Evolutionary conservation across 1,139 yeast genomes (phyloP).

Genomic region (Nakaseomyces bracarensis): DNA sequence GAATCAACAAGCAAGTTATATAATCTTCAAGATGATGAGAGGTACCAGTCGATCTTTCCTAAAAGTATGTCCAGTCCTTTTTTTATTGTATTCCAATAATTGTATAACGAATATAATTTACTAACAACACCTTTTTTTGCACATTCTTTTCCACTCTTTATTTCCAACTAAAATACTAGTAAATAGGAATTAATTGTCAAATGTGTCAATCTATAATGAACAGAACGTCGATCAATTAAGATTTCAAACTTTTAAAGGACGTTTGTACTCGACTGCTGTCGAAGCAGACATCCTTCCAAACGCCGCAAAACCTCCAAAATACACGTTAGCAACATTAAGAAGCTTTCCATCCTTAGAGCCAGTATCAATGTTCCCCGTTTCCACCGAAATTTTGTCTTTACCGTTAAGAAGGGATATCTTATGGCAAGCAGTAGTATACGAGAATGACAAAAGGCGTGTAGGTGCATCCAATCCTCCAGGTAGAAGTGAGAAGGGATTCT

Average conservation of each 20-base stretch:
- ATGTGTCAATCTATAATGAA: background rate
- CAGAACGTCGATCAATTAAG: background rate
- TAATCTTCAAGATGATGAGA: too few relatives aligned
- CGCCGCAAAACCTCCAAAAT: slow-evolving; percentile 50
- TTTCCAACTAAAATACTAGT: too few relatives aligned
- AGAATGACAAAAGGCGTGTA: slow-evolving; percentile 81
- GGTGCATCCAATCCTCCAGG: slow-evolving; percentile 83
- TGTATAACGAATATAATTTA: background rate
- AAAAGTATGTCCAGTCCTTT: background rate
- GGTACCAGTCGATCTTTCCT: background rate
- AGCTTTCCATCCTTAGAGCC: slow-evolving; percentile 90
- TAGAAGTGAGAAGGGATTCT: slow-evolving; percentile 78
- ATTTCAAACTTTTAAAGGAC: background rate
- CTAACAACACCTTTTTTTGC: background rate
- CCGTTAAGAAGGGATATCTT: slow-evolving; percentile 84
- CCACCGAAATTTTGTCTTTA: slow-evolving; percentile 54
- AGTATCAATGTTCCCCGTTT: slow-evolving; percentile 62
- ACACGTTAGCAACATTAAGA: slow-evolving; percentile 73
- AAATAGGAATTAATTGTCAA: too few relatives aligned
- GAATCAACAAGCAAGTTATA: too few relatives aligned
- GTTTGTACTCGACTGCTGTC: background rate
- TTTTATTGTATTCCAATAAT: background rate
- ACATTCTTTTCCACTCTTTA: too few relatives aligned
- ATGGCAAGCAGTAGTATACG: slow-evolving; percentile 92
- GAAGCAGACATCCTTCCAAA: slow-evolving; percentile 16